A percentile compares a stretch with the other conserved stretches of the same genome.
Conservation (phyloP, 129 eudicot genomes). For the Centella asiatica region DNA sequence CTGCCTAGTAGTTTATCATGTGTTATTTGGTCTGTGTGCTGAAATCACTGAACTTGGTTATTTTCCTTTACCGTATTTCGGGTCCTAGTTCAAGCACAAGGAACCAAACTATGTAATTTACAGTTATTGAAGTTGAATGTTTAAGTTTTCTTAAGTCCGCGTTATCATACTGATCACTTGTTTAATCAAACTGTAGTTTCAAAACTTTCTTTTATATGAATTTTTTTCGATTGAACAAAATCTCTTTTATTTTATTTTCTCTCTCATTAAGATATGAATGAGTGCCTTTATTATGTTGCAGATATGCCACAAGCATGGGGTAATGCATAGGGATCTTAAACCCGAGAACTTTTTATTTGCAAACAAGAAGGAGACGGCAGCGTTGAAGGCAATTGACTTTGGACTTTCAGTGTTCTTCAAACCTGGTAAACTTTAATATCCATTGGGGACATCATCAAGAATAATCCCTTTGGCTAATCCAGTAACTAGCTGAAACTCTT, state of each 20-base stretch:
- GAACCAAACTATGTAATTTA: not conserved
- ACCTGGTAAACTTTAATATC: conserved; percentile 25
- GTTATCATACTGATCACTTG: not conserved
- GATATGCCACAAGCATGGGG: conserved; percentile 38
- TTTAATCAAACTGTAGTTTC: not conserved
- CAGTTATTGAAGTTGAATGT: no score
- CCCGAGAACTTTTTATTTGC: conserved; percentile 33
- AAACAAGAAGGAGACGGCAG: conserved; percentile 36
- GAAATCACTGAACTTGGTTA: not conserved
- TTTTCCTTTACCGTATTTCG: not conserved
- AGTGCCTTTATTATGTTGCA: conserved; percentile 1
- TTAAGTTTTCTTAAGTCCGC: not conserved
- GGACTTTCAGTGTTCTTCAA: conserved; percentile 35
- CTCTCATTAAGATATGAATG: not conserved
- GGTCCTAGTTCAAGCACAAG: not conserved
- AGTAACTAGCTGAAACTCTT: not conserved
- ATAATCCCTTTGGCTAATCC: not conserved
- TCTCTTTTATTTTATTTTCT: not conserved
- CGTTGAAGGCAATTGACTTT: conserved; percentile 34
- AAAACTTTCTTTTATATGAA: not conserved
- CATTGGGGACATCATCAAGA: no score
- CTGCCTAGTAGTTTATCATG: not conserved
- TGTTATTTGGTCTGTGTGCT: not conserved
- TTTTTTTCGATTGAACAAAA: no score
- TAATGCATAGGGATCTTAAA: conserved; percentile 32